Evolutionary conservation across 108 stramenopile species (phyloP).

Genomic region (Cyclotella sp.): DNA sequence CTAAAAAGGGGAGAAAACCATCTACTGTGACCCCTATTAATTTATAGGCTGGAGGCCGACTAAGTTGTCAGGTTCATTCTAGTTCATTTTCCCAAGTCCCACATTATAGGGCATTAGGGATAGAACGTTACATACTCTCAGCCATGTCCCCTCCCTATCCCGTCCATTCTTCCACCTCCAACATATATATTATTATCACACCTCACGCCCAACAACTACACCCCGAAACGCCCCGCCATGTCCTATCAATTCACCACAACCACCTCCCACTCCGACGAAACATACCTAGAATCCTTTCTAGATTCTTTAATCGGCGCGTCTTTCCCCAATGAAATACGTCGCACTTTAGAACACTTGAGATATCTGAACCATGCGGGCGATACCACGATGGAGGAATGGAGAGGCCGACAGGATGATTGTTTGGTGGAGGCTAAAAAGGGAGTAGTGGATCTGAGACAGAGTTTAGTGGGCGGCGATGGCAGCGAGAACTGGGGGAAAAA

Average conservation of each 20-base stretch:
- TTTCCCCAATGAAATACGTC: constrained; percentile 70
- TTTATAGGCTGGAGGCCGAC: no score
- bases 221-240: not conserved
- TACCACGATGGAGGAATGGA: constrained; percentile 27
- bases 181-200: no score
- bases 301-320: constrained; percentile 62
- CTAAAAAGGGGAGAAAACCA: no score
- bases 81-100: no score
- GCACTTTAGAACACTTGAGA: constrained; percentile 74
- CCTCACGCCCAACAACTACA: no score
- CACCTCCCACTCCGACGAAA: constrained; percentile 65
- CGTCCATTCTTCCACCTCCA: no score
- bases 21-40: no score
- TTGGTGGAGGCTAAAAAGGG: constrained; percentile 27
- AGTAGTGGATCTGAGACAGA: constrained; percentile 9
- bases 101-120: no score
- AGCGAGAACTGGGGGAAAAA: not conserved
- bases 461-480: not conserved
- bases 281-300: constrained; percentile 81
- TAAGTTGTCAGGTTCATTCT: no score
- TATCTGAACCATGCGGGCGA: constrained; percentile 54
- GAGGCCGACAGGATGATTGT: constrained; percentile 34
- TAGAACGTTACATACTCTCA: no score
- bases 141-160: no score
- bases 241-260: constrained; percentile 23